These are phyloP conservation scores for Panus rudis DNA, from an alignment of 768 basidiomycete species.

Conservation along the genomic window DNA sequence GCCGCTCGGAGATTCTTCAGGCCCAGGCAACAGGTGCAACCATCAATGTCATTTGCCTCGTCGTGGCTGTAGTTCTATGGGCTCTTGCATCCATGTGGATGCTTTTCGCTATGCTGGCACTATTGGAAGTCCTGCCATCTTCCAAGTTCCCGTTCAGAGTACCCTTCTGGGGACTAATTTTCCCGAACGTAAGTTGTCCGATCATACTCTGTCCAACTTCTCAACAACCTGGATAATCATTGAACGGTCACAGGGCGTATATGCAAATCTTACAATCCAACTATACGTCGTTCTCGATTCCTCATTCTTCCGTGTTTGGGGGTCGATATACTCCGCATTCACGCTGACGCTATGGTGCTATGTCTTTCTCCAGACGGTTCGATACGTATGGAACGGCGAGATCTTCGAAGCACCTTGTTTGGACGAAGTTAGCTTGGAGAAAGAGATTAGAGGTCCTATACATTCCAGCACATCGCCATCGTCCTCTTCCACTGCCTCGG, in stretches of 20 bases:
- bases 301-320: constrained; percentile 48
- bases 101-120: constrained; percentile 44
- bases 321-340: constrained; percentile 43
- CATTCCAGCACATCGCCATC: too few relatives aligned
- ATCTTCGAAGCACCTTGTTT: constrained; percentile 39
- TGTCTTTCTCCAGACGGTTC: constrained; percentile 38
- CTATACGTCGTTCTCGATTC: constrained; percentile 46
- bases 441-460: too few relatives aligned
- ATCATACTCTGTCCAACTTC: background rate
- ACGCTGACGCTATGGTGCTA: constrained; percentile 48
- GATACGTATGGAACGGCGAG: constrained; percentile 25
- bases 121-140: constrained; percentile 36
- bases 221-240: background rate
- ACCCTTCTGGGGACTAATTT: constrained; percentile 62
- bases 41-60: constrained; percentile 41
- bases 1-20: constrained; percentile 30
- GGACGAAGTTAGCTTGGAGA: constrained; percentile 25
- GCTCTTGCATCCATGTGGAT: constrained; percentile 59
- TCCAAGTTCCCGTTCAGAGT: constrained; percentile 44
- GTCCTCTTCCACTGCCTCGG: too few relatives aligned
- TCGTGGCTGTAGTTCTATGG: constrained; percentile 50
- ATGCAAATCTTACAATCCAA: constrained; percentile 54
- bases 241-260: constrained; percentile 41
- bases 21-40: constrained; percentile 28
- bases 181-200: constrained; percentile 50